Conservation (phyloP, 1,284 basidiomycete genomes). For the Microbotryum intermedium region DNA sequence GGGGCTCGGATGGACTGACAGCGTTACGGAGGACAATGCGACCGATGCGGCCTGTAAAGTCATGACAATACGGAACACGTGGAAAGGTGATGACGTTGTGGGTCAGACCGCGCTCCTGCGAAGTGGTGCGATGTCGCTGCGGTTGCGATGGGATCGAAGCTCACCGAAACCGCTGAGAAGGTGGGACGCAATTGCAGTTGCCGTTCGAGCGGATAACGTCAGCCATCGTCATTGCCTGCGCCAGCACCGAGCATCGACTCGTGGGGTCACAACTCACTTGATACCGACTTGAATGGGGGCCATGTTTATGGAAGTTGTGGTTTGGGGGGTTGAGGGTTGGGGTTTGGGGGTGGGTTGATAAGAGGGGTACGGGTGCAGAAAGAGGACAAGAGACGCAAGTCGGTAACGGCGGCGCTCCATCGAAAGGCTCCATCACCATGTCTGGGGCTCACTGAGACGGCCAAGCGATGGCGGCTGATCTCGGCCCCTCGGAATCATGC, state of each 20-base stretch:
- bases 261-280: conserved; percentile 62
- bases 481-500: too few species aligned
- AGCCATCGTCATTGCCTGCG: conserved; percentile 6
- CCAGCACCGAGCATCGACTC: neutral
- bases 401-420: too few species aligned
- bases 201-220: conserved; percentile 1
- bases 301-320: conserved; percentile 16
- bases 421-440: too few species aligned
- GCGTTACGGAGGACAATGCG: conserved; percentile 97
- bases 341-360: neutral
- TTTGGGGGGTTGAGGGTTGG: neutral
- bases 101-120: neutral
- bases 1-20: conserved; percentile 28
- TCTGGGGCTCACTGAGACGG: too few species aligned
- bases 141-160: conserved; percentile 34
- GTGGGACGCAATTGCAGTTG: neutral
- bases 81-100: neutral
- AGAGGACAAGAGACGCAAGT: neutral
- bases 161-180: conserved; percentile 62
- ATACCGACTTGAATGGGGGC: conserved; percentile 73
- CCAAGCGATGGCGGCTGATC: too few species aligned
- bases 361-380: neutral
- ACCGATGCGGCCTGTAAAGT: conserved; percentile 75
- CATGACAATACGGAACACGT: neutral
- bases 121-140: too few species aligned